Base-by-base conservation (phyloP, 306 rosid genomes). In the Crotalaria pallida region DNA sequence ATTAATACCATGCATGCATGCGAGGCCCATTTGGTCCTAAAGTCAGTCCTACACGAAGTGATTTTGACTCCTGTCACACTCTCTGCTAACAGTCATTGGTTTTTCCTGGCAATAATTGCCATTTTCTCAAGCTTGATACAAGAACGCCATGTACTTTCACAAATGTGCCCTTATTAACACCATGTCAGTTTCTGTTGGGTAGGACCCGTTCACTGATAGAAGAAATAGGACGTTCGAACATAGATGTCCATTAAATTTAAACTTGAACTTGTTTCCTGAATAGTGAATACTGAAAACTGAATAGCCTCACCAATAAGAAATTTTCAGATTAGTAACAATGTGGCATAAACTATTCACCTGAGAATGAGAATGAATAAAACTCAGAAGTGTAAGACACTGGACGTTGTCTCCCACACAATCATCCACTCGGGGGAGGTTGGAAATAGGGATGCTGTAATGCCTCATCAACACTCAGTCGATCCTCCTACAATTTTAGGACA, bases 361-460 rank as follows among this genome's bases (percentile, higher is more conserved):
- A 6, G 31, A 36, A 23, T 29, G 36, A 6, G 31, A 36, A 23
- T 51, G 73, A 53, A 65, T 51, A 6, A 43, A 27, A 74, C n/a
- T 31, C 23, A 11, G 36, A n/a, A 49, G 48, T 18, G 55, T 34
- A 60, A 34, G 58, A 67, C 63, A 63, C 23, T 5, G 61, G 11
- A 2, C 4, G 24, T 8, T 23, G 38, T 66, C 77, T 44, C 40
- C 56, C 40, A 23, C 17, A 47, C 64, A 65, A 38, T 85, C 84
- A 87, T 67, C 68, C 79, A 64, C 74, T 51, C 0, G 90, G 85
- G 69, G 85, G 69, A 78, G 80, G 81, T 62, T 84, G 85, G 83
- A 93, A 93, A 83, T 88, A 93, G 50, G 96, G 90, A 80, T 90
- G 98, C 77, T 31, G 87, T 71, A 90, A 72, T 40, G 97, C 98